These are phyloP conservation scores for Diaporthe destruens DNA, from an alignment of 2,329 filamentous ascomycete species.

Conservation along the genomic window DNA sequence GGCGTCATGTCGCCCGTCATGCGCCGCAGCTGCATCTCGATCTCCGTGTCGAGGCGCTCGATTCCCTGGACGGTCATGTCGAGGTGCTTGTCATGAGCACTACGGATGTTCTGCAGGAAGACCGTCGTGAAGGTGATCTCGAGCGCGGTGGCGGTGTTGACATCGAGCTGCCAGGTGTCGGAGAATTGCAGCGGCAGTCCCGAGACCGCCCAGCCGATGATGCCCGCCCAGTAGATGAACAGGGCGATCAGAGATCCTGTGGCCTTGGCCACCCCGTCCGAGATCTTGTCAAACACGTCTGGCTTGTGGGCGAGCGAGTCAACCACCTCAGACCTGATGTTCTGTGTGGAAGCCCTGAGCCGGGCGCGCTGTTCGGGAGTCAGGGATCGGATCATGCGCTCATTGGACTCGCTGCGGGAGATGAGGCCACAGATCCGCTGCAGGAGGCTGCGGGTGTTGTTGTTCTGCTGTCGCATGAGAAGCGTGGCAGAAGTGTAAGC, in stretches of 20 bases:
- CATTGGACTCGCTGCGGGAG: slow-evolving; percentile 50
- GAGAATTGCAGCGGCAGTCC: slow-evolving; percentile 49
- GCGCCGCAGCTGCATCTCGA: slow-evolving; percentile 51
- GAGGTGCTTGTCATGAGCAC: slow-evolving; percentile 52
- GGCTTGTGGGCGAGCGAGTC: slow-evolving; percentile 47
- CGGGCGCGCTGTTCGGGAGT: slow-evolving; percentile 41
- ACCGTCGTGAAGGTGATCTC: slow-evolving; percentile 56
- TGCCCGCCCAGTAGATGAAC: slow-evolving; percentile 52
- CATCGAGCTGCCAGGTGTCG: slow-evolving; percentile 56
- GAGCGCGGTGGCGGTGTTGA: slow-evolving; percentile 59
- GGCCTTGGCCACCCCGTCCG: slow-evolving; percentile 45
- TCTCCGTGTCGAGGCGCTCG: slow-evolving; percentile 51
- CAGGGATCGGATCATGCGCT: slow-evolving; percentile 48
- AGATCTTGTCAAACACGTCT: slow-evolving; percentile 49
- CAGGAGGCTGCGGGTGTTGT: slow-evolving; percentile 48
- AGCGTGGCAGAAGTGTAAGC: slow-evolving; percentile 54
- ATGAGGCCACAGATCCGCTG: slow-evolving; percentile 49
- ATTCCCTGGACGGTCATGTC: slow-evolving; percentile 50
- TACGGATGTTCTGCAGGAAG: slow-evolving; percentile 56
- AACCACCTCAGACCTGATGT: slow-evolving; percentile 45
- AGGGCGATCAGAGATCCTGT: slow-evolving; percentile 51
- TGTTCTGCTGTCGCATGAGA: slow-evolving; percentile 55
- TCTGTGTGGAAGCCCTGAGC: slow-evolving; percentile 43
- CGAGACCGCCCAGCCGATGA: slow-evolving; percentile 52
- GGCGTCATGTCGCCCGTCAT: slow-evolving; percentile 51